These are phyloP conservation scores for Raffaelea ambrosiae DNA, from an alignment of 2,329 filamentous ascomycete genomes.

Conservation along the genomic window DNA sequence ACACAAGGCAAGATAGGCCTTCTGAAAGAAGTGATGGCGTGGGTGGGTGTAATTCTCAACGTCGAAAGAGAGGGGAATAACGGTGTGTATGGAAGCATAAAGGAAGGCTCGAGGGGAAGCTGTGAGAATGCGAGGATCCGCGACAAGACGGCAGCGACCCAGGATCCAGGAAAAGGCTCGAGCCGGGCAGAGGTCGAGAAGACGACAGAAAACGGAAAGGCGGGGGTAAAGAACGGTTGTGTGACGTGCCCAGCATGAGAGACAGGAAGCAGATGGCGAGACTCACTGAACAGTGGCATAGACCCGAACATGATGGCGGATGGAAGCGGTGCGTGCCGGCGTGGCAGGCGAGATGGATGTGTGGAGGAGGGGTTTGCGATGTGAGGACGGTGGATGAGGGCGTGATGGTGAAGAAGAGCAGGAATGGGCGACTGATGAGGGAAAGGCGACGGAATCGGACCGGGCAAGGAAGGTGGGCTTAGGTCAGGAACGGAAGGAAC, in stretches of 20 bases:
- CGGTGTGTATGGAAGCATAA: constrained; percentile 2
- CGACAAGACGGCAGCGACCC: neutral
- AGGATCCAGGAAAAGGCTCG: neutral
- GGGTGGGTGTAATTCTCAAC: too few relatives aligned
- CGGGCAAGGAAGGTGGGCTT: neutral
- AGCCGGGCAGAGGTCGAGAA: too few relatives aligned
- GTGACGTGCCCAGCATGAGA: neutral
- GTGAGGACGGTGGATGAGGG: neutral
- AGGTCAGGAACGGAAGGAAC: neutral
- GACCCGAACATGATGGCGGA: constrained; percentile 32
- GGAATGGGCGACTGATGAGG: neutral
- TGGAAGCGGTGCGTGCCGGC: neutral
- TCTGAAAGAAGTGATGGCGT: too few relatives aligned
- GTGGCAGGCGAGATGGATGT: neutral
- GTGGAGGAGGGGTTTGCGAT: neutral
- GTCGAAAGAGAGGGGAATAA: too few relatives aligned
- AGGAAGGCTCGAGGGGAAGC: neutral
- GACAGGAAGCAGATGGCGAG: neutral
- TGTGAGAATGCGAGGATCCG: neutral
- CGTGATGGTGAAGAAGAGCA: neutral
- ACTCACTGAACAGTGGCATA: constrained; percentile 31
- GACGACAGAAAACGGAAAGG: neutral
- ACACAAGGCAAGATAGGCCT: too few relatives aligned
- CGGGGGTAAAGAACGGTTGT: too few relatives aligned
- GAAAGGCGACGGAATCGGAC: neutral